Evolutionary conservation across 2,329 filamentous ascomycete genomes (phyloP).

Genomic region (Tolypocladium ophioglossoides): DNA sequence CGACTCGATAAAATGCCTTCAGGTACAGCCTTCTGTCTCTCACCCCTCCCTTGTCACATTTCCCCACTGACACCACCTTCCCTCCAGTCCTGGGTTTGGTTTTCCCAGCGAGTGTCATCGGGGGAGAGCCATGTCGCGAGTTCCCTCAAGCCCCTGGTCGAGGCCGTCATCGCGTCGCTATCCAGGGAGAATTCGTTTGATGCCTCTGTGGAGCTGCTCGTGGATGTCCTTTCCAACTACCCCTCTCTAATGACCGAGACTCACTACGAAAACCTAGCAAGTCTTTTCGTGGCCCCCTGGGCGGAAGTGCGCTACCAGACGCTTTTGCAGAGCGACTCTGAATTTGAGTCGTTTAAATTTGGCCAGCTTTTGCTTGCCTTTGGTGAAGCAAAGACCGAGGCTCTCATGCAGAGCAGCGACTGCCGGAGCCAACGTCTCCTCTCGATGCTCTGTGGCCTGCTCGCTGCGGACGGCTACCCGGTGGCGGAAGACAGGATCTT

Average conservation of each 20-base stretch:
- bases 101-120: conserved; percentile 54
- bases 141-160: conserved; percentile 48
- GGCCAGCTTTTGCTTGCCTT: conserved; percentile 58
- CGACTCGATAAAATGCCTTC: conserved; percentile 50
- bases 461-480: conserved; percentile 55
- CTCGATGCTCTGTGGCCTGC: conserved; percentile 50
- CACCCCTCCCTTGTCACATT: not conserved
- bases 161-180: conserved; percentile 50
- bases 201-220: conserved; percentile 51
- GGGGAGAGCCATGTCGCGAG: conserved; percentile 46
- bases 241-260: conserved; percentile 48
- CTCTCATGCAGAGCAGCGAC: conserved; percentile 43
- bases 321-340: conserved; percentile 48
- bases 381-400: conserved; percentile 53
- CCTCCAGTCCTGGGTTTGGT: conserved; percentile 59
- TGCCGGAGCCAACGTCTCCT: conserved; percentile 43
- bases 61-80: not conserved
- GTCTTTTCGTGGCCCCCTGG: conserved; percentile 52
- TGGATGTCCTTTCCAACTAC: conserved; percentile 55
- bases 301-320: conserved; percentile 43
- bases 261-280: conserved; percentile 46
- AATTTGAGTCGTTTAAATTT: conserved; percentile 55
- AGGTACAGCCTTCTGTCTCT: conserved; percentile 28
- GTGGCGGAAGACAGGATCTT: conserved; percentile 67
- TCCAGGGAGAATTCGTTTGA: conserved; percentile 47